These are phyloP conservation scores for Daldinia sp. DNA, from an alignment of 2,329 filamentous ascomycete species.

Conservation along the genomic window DNA sequence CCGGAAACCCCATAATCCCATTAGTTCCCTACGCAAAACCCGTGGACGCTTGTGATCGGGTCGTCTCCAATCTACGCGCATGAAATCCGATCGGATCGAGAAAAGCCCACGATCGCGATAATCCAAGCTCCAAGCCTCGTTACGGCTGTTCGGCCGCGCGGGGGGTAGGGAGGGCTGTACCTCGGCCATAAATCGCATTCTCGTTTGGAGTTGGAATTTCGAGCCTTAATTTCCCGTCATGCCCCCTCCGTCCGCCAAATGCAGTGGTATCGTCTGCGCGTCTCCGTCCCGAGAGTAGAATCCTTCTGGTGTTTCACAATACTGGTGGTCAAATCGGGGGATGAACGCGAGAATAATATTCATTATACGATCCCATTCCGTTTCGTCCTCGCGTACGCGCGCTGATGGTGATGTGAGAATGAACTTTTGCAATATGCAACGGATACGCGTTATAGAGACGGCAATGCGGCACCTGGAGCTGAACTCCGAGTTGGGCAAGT, in stretches of 20 bases:
- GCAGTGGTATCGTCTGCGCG: background rate
- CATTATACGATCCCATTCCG: conserved; percentile 1
- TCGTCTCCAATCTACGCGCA: background rate
- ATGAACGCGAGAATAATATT: conserved; percentile 12
- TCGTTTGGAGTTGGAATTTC: too few species aligned
- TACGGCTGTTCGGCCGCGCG: conserved; percentile 5
- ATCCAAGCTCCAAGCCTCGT: background rate
- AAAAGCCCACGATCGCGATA: background rate
- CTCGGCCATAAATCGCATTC: conserved; percentile 2
- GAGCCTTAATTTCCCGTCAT: conserved; percentile 5
- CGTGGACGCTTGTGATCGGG: too few species aligned
- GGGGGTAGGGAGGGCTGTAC: conserved; percentile 7
- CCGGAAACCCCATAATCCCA: background rate
- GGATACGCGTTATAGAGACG: conserved; percentile 1
- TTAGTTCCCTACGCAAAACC: background rate
- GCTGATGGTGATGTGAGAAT: conserved; percentile 7
- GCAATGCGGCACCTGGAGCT: conserved; percentile 5
- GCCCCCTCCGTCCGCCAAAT: background rate
- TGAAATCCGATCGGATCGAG: background rate
- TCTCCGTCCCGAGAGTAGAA: background rate
- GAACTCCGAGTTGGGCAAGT: conserved; percentile 4
- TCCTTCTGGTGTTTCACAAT: conserved; percentile 20
- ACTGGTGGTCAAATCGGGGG: background rate
- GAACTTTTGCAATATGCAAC: conserved; percentile 17
- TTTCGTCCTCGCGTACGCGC: conserved; percentile 4